Evolutionary conservation across 202 grass and related monocot genomes (phyloP).

Genomic region (Tripidium arundinaceum): DNA sequence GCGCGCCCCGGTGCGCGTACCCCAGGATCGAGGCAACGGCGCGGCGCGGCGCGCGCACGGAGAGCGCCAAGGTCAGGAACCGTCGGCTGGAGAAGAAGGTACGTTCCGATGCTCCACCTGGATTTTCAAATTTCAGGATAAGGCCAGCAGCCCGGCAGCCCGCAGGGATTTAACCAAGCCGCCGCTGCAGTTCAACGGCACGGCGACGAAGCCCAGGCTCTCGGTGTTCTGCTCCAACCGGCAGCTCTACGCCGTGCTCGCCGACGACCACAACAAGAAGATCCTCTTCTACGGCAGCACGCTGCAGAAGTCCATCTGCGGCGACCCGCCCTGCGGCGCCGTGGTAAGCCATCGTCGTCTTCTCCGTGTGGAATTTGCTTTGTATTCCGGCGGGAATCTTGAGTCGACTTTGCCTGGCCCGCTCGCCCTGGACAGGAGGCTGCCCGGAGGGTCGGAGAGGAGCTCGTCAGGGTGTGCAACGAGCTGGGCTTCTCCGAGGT

Average conservation of each 20-base stretch:
- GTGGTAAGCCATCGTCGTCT: conserved; percentile 24
- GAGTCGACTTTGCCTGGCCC: background rate
- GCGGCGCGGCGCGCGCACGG: conserved; percentile 50
- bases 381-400: background rate
- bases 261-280: conserved; percentile 82
- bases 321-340: conserved; percentile 44
- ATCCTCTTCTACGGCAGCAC: conserved; percentile 84
- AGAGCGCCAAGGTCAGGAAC: conserved; percentile 82
- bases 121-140: background rate
- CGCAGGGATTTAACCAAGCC: background rate
- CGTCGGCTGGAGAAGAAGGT: conserved; percentile 71
- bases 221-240: conserved; percentile 85
- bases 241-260: conserved; percentile 84
- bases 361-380: background rate
- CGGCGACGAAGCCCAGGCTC: conserved; percentile 66
- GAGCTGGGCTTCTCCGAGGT: conserved; percentile 66
- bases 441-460: conserved; percentile 66
- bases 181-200: conserved; percentile 67
- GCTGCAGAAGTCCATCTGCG: conserved; percentile 64
- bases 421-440: conserved; percentile 48
- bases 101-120: background rate
- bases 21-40: conserved; percentile 56
- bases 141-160: background rate
- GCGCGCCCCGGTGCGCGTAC: background rate
- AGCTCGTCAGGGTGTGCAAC: conserved; percentile 58